phyloP scores from a whole-genome alignment of 306 rosid genomes.

The Styphnolobium japonicum region DNA sequence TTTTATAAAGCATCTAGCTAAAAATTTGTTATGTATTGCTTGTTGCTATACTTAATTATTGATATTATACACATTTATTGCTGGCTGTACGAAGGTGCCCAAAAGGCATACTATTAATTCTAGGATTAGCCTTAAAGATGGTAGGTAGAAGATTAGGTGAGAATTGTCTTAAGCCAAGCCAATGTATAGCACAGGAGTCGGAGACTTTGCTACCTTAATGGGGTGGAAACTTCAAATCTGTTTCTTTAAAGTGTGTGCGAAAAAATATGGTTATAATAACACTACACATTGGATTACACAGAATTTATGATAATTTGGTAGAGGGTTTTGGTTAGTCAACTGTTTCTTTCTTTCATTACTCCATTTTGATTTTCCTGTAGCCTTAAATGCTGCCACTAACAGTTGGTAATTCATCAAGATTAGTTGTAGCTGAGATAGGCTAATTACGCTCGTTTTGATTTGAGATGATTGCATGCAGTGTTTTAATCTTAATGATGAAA shows the following conservation, averaged over 20 bases:
- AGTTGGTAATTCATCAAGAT: neutral
- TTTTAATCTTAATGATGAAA: neutral
- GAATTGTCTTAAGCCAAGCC: neutral
- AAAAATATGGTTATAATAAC: neutral
- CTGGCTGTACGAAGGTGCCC: neutral
- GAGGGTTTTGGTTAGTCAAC: neutral
- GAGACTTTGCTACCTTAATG: neutral
- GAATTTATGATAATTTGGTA: neutral
- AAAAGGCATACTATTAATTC: neutral
- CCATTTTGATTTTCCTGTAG: neutral
- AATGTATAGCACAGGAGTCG: neutral
- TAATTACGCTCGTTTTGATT: neutral
- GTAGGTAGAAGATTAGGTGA: neutral
- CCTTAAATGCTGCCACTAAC: neutral
- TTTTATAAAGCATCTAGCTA: neutral
- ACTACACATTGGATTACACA: neutral
- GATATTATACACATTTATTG: neutral
- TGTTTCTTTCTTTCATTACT: neutral
- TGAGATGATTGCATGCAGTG: neutral
- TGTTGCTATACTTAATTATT: neutral
- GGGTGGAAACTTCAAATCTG: neutral
- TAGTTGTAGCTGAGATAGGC: neutral
- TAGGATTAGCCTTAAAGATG: neutral
- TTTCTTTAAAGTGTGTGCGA: neutral
- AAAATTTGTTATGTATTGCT: neutral